phyloP scores from a whole-genome alignment of 2,329 filamentous ascomycete genomes.

The Neonectria ditissima region DNA sequence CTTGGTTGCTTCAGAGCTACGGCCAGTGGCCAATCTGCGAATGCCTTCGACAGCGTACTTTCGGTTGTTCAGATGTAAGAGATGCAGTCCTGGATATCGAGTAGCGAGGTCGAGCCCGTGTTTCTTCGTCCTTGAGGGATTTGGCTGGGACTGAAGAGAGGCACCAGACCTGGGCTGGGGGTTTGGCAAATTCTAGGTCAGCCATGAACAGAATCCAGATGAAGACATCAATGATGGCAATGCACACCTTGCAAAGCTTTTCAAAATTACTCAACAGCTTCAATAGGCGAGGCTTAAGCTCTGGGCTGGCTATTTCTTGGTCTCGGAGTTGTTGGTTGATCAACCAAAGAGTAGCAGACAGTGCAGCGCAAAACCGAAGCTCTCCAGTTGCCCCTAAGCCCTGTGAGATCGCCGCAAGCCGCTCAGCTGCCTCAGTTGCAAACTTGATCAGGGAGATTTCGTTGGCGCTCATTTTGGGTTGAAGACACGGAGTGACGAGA shows the following conservation, averaged over 20 bases:
- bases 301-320: neutral
- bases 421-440: neutral
- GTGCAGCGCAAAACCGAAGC: neutral
- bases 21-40: neutral
- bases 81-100: neutral
- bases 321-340: constrained; percentile 2
- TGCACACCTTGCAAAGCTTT: constrained; percentile 1
- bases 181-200: neutral
- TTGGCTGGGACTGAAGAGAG: neutral
- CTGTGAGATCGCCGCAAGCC: neutral
- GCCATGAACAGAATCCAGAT: neutral
- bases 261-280: constrained; percentile 6
- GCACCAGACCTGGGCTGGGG: neutral
- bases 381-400: neutral
- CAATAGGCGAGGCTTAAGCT: neutral
- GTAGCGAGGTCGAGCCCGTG: neutral
- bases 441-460: neutral
- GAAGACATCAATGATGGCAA: no score
- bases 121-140: neutral
- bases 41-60: constrained; percentile 1
- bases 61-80: neutral
- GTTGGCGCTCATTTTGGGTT: neutral
- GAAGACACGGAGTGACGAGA: neutral
- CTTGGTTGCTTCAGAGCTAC: neutral
- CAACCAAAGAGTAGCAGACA: neutral